These are phyloP conservation scores for Rubroboletus satanas DNA, from an alignment of 768 basidiomycete genomes.

Conservation along the genomic window DNA sequence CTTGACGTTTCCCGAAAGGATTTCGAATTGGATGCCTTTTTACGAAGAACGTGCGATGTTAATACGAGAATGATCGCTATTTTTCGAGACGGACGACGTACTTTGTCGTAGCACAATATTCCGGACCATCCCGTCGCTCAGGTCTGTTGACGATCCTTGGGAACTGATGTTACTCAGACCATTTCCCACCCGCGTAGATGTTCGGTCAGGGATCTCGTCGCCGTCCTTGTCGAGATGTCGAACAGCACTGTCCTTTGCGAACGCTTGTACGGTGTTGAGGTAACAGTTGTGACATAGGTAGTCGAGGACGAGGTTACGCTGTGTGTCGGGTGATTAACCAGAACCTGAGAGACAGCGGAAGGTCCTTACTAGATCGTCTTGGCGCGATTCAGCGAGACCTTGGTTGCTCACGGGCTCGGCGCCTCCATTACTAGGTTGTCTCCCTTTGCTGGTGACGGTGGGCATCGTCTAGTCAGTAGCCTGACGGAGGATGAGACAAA, in stretches of 20 bases:
- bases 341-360: not conserved
- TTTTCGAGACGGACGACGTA: slow-evolving; percentile 26
- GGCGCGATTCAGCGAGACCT: slow-evolving; percentile 32
- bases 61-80: not conserved
- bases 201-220: slow-evolving; percentile 45
- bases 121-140: slow-evolving; percentile 40
- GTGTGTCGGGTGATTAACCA: slow-evolving; percentile 5
- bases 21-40: slow-evolving; percentile 63
- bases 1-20: slow-evolving; percentile 74
- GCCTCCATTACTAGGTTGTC: slow-evolving; percentile 4
- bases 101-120: slow-evolving; percentile 54
- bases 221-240: slow-evolving; percentile 67
- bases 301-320: slow-evolving; percentile 70
- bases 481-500: not conserved
- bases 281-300: slow-evolving; percentile 76
- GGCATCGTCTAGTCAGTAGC: slow-evolving; percentile 17
- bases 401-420: slow-evolving; percentile 18
- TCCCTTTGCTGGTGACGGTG: slow-evolving; percentile 17
- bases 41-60: not conserved
- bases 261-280: slow-evolving; percentile 65
- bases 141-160: slow-evolving; percentile 20
- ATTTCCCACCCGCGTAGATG: slow-evolving; percentile 20
- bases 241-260: slow-evolving; percentile 58
- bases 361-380: slow-evolving; percentile 43
- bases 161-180: not conserved